These are phyloP conservation scores for Aspergillus latus DNA, from an alignment of 2,329 filamentous ascomycete species.

Conservation along the genomic window DNA sequence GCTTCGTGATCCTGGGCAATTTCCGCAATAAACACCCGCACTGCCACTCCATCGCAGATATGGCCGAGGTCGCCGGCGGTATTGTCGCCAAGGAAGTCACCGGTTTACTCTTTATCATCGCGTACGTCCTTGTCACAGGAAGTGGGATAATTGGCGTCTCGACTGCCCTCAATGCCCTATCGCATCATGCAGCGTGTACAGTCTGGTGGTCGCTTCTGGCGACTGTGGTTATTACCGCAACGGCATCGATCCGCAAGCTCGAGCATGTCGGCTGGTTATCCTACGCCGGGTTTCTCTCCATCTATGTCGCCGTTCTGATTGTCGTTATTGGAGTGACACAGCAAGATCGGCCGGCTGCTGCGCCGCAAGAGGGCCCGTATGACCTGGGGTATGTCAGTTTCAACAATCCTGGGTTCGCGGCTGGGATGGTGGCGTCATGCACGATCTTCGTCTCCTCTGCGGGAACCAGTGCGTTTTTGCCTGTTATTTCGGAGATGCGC, in stretches of 20 bases:
- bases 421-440: constrained; percentile 57
- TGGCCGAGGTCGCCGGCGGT: constrained; percentile 59
- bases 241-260: constrained; percentile 58
- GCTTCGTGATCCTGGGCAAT: constrained; percentile 47
- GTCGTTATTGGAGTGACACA: constrained; percentile 60
- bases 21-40: constrained; percentile 53
- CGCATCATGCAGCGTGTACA: constrained; percentile 58
- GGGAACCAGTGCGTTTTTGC: constrained; percentile 61
- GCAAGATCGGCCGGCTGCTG: constrained; percentile 59
- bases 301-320: constrained; percentile 60
- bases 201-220: constrained; percentile 59
- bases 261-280: constrained; percentile 63
- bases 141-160: constrained; percentile 61
- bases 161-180: constrained; percentile 60
- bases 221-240: constrained; percentile 48
- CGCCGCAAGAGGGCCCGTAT: constrained; percentile 58
- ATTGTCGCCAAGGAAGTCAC: constrained; percentile 53
- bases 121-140: constrained; percentile 57
- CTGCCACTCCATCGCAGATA: constrained; percentile 58
- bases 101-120: constrained; percentile 58
- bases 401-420: constrained; percentile 57
- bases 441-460: constrained; percentile 63
- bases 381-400: constrained; percentile 61
- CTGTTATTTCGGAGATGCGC: constrained; percentile 66
- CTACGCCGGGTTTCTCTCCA: constrained; percentile 59